Evolutionary conservation across 192 early-diverging fungal species (phyloP).

Genomic region (Gonapodya sp.): DNA sequence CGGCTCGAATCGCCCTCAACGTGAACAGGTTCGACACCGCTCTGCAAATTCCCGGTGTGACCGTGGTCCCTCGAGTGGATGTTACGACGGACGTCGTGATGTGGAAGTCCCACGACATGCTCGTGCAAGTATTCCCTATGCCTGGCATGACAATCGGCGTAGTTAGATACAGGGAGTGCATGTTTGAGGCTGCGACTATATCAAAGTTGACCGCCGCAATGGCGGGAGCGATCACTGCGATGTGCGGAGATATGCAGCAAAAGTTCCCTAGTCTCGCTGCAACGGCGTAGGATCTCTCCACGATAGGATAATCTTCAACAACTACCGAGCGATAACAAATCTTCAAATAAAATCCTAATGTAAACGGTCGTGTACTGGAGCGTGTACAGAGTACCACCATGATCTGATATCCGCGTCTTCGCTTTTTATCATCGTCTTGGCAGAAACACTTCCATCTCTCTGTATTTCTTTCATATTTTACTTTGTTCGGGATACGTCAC

Average conservation of each 20-base stretch:
- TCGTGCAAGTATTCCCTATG: background rate
- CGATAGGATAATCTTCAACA: no score
- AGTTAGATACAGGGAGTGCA: background rate
- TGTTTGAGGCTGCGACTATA: background rate
- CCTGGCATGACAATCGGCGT: background rate
- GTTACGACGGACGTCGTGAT: background rate
- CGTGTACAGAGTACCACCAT: no score
- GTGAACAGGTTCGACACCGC: background rate
- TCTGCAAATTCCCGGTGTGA: background rate
- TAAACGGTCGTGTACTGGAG: no score
- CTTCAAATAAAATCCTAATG: no score
- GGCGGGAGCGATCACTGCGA: background rate
- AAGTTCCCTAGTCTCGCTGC: no score
- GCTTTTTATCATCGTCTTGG: no score
- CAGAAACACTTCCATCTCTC: no score
- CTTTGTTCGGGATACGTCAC: no score
- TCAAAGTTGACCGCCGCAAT: background rate
- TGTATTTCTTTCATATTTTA: no score
- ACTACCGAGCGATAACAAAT: no score
- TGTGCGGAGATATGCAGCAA: background rate
- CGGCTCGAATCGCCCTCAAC: background rate
- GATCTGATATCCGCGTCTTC: no score
- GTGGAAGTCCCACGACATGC: background rate
- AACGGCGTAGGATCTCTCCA: no score
- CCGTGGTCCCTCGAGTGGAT: background rate